Evolutionary conservation across 352 stramenopile genomes (phyloP).

Genomic region (Peronospora belbahrii): DNA sequence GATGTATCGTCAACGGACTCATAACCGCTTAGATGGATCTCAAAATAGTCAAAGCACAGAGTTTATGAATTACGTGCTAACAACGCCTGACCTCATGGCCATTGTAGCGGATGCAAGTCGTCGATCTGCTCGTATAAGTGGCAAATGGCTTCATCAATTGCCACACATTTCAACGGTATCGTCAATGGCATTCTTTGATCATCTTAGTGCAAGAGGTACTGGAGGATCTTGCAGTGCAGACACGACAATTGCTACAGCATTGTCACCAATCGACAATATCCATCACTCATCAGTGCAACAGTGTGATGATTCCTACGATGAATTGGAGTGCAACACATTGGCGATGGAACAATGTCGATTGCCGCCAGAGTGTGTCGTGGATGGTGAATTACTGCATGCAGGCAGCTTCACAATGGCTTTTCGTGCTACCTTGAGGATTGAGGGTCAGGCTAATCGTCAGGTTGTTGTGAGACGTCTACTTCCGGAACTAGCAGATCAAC

Average conservation of each 20-base stretch:
- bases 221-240: constrained; percentile 11
- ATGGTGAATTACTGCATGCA: constrained; percentile 25
- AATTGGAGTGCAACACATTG: constrained; percentile 5
- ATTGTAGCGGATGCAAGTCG: constrained; percentile 21
- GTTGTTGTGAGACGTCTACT: constrained; percentile 22
- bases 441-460: constrained; percentile 17
- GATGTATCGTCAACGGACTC: constrained; percentile 7
- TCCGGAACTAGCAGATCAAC: constrained; percentile 16
- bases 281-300: constrained; percentile 8
- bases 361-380: constrained; percentile 15
- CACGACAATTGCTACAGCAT: constrained; percentile 12
- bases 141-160: constrained; percentile 25
- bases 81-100: constrained; percentile 23
- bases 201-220: constrained; percentile 3
- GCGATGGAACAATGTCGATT: constrained; percentile 26
- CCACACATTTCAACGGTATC: constrained; percentile 26
- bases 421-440: constrained; percentile 21
- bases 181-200: constrained; percentile 26
- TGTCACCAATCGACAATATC: constrained; percentile 4
- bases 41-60: constrained; percentile 19
- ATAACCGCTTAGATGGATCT: constrained; percentile 7
- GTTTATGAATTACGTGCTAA: constrained; percentile 29
- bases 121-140: constrained; percentile 2
- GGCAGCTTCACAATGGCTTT: constrained; percentile 25
- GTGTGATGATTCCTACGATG: constrained; percentile 18